A percentile compares a stretch with the other conserved stretches of the same genome.
Evolutionary conservation across 2,329 filamentous ascomycete genomes (phyloP).

Genomic region (Pseudogymnoascus destructans): DNA sequence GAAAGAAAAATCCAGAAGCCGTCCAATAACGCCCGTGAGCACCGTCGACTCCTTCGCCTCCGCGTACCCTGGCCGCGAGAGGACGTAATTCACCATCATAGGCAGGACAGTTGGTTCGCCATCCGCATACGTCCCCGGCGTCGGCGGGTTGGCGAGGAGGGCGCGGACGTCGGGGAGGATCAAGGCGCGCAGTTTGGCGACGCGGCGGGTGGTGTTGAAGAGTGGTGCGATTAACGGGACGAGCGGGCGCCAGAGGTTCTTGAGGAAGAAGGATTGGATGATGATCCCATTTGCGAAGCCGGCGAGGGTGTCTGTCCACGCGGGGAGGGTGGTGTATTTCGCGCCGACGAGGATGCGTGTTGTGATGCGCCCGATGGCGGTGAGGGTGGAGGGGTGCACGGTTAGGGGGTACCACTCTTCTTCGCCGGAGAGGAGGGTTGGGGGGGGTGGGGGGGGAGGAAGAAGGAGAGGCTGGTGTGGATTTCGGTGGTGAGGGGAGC

Average conservation of each 20-base stretch:
- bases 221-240: not conserved
- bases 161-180: not conserved
- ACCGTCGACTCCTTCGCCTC: not conserved
- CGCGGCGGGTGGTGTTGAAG: conserved; percentile 3
- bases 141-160: not conserved
- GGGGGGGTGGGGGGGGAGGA: not conserved
- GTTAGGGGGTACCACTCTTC: not conserved
- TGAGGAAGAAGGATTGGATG: not conserved
- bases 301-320: not conserved
- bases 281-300: not conserved
- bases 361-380: not conserved
- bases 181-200: not conserved
- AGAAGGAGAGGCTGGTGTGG: not conserved
- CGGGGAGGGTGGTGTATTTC: not conserved
- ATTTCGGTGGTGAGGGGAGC: not conserved
- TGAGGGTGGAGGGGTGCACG: not conserved
- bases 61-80: not conserved
- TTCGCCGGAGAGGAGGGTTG: not conserved
- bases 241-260: not conserved
- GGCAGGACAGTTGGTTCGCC: not conserved
- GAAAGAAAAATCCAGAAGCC: conserved; percentile 7
- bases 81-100: conserved; percentile 3
- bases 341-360: not conserved
- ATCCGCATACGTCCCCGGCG: not conserved
- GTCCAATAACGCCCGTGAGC: not conserved